phyloP scores from a whole-genome alignment of 2,329 filamentous ascomycete species.

The Cladorrhinum sp. region DNA sequence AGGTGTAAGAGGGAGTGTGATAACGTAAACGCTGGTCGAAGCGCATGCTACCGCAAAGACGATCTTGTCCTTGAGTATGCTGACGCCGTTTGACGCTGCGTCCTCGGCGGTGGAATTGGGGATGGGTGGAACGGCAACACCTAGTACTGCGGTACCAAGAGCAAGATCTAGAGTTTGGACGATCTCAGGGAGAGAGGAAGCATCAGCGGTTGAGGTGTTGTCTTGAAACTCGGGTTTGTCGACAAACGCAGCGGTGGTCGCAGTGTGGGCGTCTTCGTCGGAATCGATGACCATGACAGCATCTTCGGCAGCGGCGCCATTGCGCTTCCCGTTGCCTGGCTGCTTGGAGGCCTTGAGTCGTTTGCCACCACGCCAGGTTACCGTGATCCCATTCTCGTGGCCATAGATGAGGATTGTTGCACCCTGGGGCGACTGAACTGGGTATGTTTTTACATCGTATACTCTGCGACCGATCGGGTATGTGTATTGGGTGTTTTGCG shows the following conservation, averaged over 20 bases:
- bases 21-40: conserved; percentile 53
- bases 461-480: conserved; percentile 49
- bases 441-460: conserved; percentile 59
- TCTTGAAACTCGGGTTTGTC: conserved; percentile 60
- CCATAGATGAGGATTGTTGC: conserved; percentile 62
- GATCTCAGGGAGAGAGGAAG: conserved; percentile 49
- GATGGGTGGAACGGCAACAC: conserved; percentile 55
- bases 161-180: conserved; percentile 60
- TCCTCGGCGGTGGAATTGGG: conserved; percentile 49
- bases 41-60: conserved; percentile 60
- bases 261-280: conserved; percentile 51
- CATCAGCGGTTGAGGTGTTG: conserved; percentile 44
- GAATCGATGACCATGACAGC: conserved; percentile 62
- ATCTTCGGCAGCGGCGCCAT: conserved; percentile 48
- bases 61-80: conserved; percentile 54
- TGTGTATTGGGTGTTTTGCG: conserved; percentile 30
- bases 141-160: conserved; percentile 53
- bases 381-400: conserved; percentile 59
- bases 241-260: conserved; percentile 35
- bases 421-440: conserved; percentile 59
- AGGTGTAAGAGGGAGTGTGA: conserved; percentile 59
- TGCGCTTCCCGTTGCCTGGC: conserved; percentile 43
- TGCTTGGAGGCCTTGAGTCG: conserved; percentile 51
- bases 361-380: conserved; percentile 61
- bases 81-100: conserved; percentile 44